Conservation (phyloP, 75 land plant genomes). For the Isoetes taiwanensis region DNA sequence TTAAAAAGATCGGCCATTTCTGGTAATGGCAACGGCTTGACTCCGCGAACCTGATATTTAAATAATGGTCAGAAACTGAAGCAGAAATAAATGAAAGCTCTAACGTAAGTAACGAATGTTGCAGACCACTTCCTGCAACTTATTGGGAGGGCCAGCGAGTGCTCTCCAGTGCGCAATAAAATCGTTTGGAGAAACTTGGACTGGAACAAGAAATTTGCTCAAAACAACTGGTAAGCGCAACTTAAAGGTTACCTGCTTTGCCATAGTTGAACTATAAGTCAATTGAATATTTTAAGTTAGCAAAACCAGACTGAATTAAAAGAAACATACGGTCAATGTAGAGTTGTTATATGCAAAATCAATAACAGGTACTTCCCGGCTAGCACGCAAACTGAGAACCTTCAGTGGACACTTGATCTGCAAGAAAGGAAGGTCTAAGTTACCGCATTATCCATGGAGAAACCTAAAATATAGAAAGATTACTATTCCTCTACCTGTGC, state of each 20-base stretch:
- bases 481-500: slow-evolving; percentile 59
- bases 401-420: slow-evolving; percentile 97
- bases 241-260: slow-evolving; percentile 57
- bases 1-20: slow-evolving; percentile 74
- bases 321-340: slow-evolving; percentile 34
- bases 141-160: slow-evolving; percentile 76
- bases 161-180: slow-evolving; percentile 89
- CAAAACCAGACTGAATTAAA: background rate
- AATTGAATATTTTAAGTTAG: background rate
- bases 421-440: background rate
- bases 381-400: slow-evolving; percentile 63
- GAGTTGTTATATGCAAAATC: slow-evolving; percentile 82
- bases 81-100: background rate
- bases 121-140: slow-evolving; percentile 92
- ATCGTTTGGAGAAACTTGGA: slow-evolving; percentile 50
- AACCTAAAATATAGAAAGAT: background rate
- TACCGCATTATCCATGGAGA: background rate
- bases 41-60: slow-evolving; percentile 68
- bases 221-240: slow-evolving; percentile 77
- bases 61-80: background rate
- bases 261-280: slow-evolving; percentile 1
- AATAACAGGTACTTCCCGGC: slow-evolving; percentile 85
- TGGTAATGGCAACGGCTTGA: slow-evolving; percentile 56
- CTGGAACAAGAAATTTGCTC: slow-evolving; percentile 77
- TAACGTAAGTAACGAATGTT: background rate